phyloP scores from a whole-genome alignment of 78 protist genomes.

The Tieghemostelium lacteum region DNA sequence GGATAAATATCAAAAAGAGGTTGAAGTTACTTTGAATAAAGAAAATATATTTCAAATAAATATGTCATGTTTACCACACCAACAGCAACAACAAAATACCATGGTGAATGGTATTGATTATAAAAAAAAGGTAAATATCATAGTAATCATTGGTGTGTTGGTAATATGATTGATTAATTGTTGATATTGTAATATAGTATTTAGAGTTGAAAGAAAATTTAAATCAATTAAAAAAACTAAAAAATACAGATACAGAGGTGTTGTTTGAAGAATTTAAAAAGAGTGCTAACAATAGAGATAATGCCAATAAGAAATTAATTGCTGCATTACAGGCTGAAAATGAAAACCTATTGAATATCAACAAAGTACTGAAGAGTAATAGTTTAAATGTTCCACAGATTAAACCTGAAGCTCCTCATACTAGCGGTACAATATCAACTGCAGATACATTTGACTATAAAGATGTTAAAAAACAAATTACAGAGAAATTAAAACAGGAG shows the following conservation, averaged over 20 bases:
- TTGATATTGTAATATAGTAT: slow-evolving; percentile 1
- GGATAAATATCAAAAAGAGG: too few species aligned
- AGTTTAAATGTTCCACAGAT: too few species aligned
- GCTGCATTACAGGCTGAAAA: neutral
- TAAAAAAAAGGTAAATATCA: too few species aligned
- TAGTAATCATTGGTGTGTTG: too few species aligned
- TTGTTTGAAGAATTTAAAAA: slow-evolving; percentile 34
- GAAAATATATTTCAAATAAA: too few species aligned
- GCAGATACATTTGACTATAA: slow-evolving; percentile 32
- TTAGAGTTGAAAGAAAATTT: slow-evolving; percentile 20
- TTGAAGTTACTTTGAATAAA: too few species aligned
- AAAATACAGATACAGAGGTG: slow-evolving; percentile 35
- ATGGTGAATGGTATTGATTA: too few species aligned
- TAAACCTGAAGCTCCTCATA: too few species aligned
- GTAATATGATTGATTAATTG: neutral
- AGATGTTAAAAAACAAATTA: neutral
- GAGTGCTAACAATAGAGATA: slow-evolving; percentile 38
- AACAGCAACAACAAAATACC: too few species aligned
- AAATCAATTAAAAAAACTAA: neutral
- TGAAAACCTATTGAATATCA: too few species aligned
- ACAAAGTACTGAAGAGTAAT: too few species aligned
- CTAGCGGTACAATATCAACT: neutral
- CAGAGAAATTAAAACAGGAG: neutral
- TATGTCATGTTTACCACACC: too few species aligned
- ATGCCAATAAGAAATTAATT: neutral